A percentile compares a stretch with the other conserved stretches of the same genome.
phyloP scores from a whole-genome alignment of 2,329 filamentous ascomycete species.

The Monosporascus sp. region DNA sequence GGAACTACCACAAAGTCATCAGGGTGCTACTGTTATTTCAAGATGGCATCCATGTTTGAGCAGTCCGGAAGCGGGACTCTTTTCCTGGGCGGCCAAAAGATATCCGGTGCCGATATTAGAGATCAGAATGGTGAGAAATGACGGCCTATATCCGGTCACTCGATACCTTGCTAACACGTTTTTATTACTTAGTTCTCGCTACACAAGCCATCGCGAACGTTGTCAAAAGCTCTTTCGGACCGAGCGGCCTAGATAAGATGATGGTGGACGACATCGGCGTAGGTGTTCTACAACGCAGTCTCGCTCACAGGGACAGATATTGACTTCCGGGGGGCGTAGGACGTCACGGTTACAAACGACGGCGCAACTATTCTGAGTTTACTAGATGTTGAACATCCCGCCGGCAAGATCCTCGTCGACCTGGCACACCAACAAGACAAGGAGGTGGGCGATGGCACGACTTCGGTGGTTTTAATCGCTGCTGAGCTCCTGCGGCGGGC shows the following conservation, averaged over 20 bases:
- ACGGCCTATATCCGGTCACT: constrained; percentile 5
- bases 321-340: constrained; percentile 41
- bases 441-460: constrained; percentile 97
- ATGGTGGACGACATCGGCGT: constrained; percentile 99
- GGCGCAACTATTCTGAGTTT: constrained; percentile 93
- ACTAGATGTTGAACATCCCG: constrained; percentile 95
- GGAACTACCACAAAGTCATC: neutral
- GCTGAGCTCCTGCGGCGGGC: constrained; percentile 88
- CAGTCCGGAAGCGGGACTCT: constrained; percentile 92
- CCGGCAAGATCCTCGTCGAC: constrained; percentile 96
- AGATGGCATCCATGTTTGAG: constrained; percentile 94
- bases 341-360: constrained; percentile 98
- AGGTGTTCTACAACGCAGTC: constrained; percentile 31
- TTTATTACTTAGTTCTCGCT: constrained; percentile 64
- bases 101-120: constrained; percentile 91
- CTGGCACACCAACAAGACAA: constrained; percentile 98
- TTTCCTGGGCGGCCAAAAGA: constrained; percentile 96
- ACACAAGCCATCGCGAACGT: constrained; percentile 98
- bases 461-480: constrained; percentile 94
- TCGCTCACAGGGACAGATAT: neutral
- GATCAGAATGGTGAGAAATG: constrained; percentile 78
- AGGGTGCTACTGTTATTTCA: constrained; percentile 4
- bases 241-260: constrained; percentile 98
- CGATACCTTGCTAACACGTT: constrained; percentile 18
- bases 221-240: constrained; percentile 97